Percentiles rank a stretch among this genome's conserved stretches.
These are phyloP conservation scores for Fusarium pseudocircinatum DNA, from an alignment of 2,329 filamentous ascomycete genomes.

Conservation along the genomic window DNA sequence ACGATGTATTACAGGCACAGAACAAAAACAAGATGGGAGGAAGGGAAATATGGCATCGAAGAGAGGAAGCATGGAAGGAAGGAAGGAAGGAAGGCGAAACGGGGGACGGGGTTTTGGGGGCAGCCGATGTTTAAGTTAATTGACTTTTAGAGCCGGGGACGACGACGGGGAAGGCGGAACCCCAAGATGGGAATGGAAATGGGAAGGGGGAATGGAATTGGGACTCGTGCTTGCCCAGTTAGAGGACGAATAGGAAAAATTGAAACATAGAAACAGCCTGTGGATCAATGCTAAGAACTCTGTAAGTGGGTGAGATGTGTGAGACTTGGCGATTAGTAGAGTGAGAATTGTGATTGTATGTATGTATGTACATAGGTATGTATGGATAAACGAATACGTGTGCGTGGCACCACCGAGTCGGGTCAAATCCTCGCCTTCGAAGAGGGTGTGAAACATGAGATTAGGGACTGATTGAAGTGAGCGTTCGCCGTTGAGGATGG, in stretches of 20 bases:
- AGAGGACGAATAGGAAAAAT: neutral
- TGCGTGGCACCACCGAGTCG: conserved; percentile 32
- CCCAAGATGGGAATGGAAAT: conserved; percentile 13
- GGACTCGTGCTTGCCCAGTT: conserved; percentile 1
- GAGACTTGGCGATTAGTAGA: conserved; percentile 24
- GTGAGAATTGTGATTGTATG: conserved; percentile 19
- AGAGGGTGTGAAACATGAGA: conserved; percentile 31
- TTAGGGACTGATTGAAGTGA: neutral
- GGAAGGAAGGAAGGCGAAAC: neutral
- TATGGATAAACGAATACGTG: conserved; percentile 30
- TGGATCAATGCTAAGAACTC: conserved; percentile 23
- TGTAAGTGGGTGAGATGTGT: conserved; percentile 24
- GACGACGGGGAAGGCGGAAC: conserved; percentile 23
- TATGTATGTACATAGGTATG: neutral
- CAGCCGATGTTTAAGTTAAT: conserved; percentile 34
- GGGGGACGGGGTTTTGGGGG: conserved; percentile 14
- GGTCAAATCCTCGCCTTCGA: conserved; percentile 20
- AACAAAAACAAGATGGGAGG: conserved; percentile 1
- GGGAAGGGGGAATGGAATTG: conserved; percentile 3
- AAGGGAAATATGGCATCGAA: conserved; percentile 9
- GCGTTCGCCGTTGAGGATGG: conserved; percentile 14
- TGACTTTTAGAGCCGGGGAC: conserved; percentile 35
- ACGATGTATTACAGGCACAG: neutral
- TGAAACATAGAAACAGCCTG: neutral
- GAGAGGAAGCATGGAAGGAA: conserved; percentile 1